phyloP scores from a whole-genome alignment of 1,284 basidiomycete genomes.

The Tetrapyrgos nigripes region DNA sequence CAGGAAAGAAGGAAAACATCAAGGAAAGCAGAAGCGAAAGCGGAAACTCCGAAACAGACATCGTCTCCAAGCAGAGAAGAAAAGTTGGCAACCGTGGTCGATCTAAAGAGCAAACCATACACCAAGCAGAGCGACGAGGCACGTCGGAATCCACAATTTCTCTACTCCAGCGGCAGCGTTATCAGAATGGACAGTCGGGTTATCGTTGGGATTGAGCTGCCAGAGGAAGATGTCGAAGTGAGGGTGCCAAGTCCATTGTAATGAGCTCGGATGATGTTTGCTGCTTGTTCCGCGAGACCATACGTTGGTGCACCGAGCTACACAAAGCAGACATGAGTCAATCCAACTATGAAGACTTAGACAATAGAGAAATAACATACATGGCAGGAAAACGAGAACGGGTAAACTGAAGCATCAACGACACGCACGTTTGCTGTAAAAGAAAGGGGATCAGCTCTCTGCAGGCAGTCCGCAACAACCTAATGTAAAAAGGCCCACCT shows the following conservation, averaged over 20 bases:
- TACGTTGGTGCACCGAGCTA: constrained; percentile 66
- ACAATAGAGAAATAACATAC: constrained; percentile 27
- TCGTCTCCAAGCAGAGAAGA: background rate
- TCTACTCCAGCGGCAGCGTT: background rate
- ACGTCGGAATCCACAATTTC: background rate
- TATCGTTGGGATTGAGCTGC: background rate
- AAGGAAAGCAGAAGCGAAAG: no score
- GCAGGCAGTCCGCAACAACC: background rate
- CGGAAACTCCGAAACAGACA: no score
- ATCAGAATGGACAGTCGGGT: background rate
- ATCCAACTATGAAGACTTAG: background rate
- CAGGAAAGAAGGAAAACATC: no score
- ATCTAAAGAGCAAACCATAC: background rate
- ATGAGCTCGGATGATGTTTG: constrained; percentile 60
- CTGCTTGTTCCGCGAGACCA: constrained; percentile 74
- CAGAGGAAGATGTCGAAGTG: background rate
- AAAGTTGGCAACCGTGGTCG: background rate
- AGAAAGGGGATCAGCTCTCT: background rate
- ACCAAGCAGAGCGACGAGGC: background rate
- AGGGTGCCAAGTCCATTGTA: constrained; percentile 36
- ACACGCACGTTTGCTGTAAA: constrained; percentile 44
- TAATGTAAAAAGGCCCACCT: background rate
- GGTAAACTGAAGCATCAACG: constrained; percentile 48
- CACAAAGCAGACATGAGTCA: constrained; percentile 10
- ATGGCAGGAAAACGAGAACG: constrained; percentile 52